phyloP scores from a whole-genome alignment of 495 filamentous ascomycete species.

The Cudoniella acicularis region DNA sequence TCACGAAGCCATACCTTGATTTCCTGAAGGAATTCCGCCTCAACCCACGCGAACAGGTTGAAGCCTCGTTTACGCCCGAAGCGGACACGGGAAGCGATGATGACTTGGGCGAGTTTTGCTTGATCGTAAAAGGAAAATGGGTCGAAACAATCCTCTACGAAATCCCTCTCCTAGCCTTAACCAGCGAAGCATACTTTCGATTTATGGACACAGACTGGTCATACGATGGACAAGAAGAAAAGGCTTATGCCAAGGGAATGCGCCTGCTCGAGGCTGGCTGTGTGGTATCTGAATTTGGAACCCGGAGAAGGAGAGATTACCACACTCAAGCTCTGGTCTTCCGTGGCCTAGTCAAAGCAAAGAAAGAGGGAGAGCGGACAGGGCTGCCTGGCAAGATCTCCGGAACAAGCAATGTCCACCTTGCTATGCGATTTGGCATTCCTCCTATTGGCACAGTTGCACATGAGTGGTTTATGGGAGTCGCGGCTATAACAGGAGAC shows the following conservation, averaged over 20 bases:
- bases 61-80: slow-evolving; percentile 61
- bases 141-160: slow-evolving; percentile 96
- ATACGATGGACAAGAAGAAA: slow-evolving; percentile 78
- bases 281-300: slow-evolving; percentile 90
- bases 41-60: slow-evolving; percentile 73
- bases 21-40: slow-evolving; percentile 81
- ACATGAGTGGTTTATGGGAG: slow-evolving; percentile 99
- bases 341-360: slow-evolving; percentile 71
- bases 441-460: slow-evolving; percentile 89
- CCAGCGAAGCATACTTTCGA: slow-evolving; percentile 94
- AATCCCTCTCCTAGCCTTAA: slow-evolving; percentile 86
- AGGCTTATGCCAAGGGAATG: slow-evolving; percentile 73
- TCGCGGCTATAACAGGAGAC: slow-evolving; percentile 84
- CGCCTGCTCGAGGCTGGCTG: slow-evolving; percentile 77
- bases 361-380: slow-evolving; percentile 56
- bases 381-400: slow-evolving; percentile 67
- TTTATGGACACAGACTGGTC: slow-evolving; percentile 90
- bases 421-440: slow-evolving; percentile 86
- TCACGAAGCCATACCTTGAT: slow-evolving; percentile 69
- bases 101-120: slow-evolving; percentile 69
- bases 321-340: slow-evolving; percentile 92
- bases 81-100: slow-evolving; percentile 62
- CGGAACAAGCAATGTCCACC: slow-evolving; percentile 95
- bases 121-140: slow-evolving; percentile 79
- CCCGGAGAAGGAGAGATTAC: slow-evolving; percentile 82